Evolutionary conservation across 1,139 yeast species (phyloP).

Genomic region (Yamadazyma sp.): DNA sequence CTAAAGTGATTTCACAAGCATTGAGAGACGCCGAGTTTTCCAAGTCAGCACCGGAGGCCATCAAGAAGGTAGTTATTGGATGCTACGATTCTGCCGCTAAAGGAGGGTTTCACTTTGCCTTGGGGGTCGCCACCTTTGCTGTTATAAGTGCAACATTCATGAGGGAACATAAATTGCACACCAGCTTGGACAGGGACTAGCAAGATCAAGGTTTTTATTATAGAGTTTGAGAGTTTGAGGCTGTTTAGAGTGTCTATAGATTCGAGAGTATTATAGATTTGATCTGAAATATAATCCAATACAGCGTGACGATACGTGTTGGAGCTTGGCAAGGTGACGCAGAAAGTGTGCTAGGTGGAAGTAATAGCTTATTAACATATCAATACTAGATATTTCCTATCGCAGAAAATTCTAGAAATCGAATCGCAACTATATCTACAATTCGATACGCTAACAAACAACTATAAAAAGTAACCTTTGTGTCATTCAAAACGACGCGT

Average conservation of each 20-base stretch:
- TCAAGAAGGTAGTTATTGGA: conserved; percentile 42
- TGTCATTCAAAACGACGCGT: too few relatives aligned
- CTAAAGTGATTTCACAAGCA: conserved; percentile 49
- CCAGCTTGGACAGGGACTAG: conserved; percentile 37
- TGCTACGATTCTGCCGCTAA: conserved; percentile 54
- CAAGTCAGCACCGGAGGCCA: conserved; percentile 46
- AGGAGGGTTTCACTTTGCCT: conserved; percentile 52
- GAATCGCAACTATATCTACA: not conserved
- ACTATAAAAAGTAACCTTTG: not conserved
- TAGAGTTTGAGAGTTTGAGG: too few relatives aligned
- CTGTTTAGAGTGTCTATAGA: too few relatives aligned
- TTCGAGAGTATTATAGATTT: too few relatives aligned
- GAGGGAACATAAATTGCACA: conserved; percentile 45
- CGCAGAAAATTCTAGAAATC: conserved; percentile 2
- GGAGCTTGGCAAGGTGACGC: too few relatives aligned
- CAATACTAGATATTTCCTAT: not conserved
- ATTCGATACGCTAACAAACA: not conserved
- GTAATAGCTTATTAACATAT: too few relatives aligned
- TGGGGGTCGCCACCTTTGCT: conserved; percentile 38
- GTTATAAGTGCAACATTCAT: conserved; percentile 36
- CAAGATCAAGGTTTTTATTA: too few relatives aligned
- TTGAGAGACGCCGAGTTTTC: conserved; percentile 58
- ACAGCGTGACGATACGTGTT: too few relatives aligned
- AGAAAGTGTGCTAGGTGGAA: too few relatives aligned
- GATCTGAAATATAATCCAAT: too few relatives aligned